These are phyloP conservation scores for Tulasnella sp. DNA, from an alignment of 768 basidiomycete species.

Conservation along the genomic window DNA sequence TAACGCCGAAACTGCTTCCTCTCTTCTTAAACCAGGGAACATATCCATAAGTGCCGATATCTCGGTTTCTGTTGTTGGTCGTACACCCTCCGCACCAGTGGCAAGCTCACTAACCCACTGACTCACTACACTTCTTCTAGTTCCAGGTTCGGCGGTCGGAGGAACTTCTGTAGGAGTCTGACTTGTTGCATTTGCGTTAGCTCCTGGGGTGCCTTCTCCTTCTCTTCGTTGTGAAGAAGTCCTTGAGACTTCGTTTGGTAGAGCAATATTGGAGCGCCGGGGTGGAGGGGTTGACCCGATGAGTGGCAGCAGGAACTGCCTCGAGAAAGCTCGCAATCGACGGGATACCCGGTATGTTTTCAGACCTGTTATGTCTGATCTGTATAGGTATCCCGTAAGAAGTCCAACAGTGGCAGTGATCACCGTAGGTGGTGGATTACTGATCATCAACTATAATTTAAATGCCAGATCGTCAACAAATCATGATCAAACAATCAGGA, in stretches of 20 bases:
- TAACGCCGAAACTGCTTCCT: slow-evolving; percentile 59
- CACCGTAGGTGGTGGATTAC: slow-evolving; percentile 52
- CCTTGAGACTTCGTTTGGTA: slow-evolving; percentile 47
- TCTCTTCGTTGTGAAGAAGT: slow-evolving; percentile 51
- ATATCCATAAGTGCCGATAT: slow-evolving; percentile 60
- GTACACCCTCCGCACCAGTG: slow-evolving; percentile 44
- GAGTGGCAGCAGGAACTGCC: slow-evolving; percentile 49
- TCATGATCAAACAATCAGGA: too few species aligned
- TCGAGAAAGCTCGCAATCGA: slow-evolving; percentile 40
- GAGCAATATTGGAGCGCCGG: slow-evolving; percentile 55
- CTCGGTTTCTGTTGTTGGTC: slow-evolving; percentile 63
- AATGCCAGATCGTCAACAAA: background rate
- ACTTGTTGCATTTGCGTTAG: slow-evolving; percentile 20
- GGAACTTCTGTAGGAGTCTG: slow-evolving; percentile 21
- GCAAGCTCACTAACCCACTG: slow-evolving; percentile 75
- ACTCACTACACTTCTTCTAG: too few species aligned
- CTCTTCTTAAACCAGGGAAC: slow-evolving; percentile 71
- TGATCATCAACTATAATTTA: slow-evolving; percentile 48
- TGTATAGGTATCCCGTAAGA: slow-evolving; percentile 61
- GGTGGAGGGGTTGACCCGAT: slow-evolving; percentile 52
- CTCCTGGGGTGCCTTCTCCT: slow-evolving; percentile 23
- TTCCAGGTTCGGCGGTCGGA: too few species aligned
- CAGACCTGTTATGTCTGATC: slow-evolving; percentile 65
- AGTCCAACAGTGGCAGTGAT: slow-evolving; percentile 52
- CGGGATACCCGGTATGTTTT: slow-evolving; percentile 69